Evolutionary conservation across 495 filamentous ascomycete genomes (phyloP).

Genomic region (Penicillium fimorum): DNA sequence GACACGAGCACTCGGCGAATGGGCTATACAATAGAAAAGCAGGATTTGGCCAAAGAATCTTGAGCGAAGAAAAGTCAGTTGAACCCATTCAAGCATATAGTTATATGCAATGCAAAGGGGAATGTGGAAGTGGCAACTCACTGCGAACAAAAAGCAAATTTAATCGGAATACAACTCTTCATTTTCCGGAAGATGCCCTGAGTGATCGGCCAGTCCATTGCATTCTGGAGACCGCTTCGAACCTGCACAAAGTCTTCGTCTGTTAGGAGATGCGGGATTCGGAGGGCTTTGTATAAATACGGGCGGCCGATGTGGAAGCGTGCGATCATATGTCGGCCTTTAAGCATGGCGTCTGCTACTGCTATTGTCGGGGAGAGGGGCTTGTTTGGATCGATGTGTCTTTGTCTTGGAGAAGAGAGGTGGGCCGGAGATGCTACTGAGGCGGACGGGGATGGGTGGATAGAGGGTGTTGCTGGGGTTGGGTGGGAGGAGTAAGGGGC

Average conservation of each 20-base stretch:
- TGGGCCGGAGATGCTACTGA: conserved; percentile 30
- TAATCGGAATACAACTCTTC: conserved; percentile 50
- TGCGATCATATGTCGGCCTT: conserved; percentile 44
- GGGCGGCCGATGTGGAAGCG: conserved; percentile 51
- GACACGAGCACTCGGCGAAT: conserved; percentile 38
- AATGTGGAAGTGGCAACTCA: conserved; percentile 20
- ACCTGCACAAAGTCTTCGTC: conserved; percentile 49
- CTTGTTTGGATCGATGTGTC: conserved; percentile 21
- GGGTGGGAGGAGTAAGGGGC: conserved; percentile 18
- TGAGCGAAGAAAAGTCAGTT: not conserved
- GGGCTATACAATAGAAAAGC: conserved; percentile 47
- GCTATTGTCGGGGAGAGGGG: conserved; percentile 41
- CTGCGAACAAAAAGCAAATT: conserved; percentile 51
- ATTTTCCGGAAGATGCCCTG: conserved; percentile 46
- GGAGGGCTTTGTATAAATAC: conserved; percentile 49
- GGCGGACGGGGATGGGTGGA: conserved; percentile 25
- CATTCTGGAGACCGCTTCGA: conserved; percentile 40
- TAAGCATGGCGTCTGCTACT: conserved; percentile 49
- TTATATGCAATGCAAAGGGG: not conserved
- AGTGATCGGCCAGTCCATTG: conserved; percentile 48
- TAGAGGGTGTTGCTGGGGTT: conserved; percentile 13
- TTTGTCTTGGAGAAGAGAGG: conserved; percentile 17
- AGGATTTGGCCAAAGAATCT: conserved; percentile 51
- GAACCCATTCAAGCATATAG: not conserved
- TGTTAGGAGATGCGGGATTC: conserved; percentile 36